Evolutionary conservation across 106 monocot genomes (phyloP), one percentile per base, ranked within the genome.

Genomic region (Allium sativum): DNA sequence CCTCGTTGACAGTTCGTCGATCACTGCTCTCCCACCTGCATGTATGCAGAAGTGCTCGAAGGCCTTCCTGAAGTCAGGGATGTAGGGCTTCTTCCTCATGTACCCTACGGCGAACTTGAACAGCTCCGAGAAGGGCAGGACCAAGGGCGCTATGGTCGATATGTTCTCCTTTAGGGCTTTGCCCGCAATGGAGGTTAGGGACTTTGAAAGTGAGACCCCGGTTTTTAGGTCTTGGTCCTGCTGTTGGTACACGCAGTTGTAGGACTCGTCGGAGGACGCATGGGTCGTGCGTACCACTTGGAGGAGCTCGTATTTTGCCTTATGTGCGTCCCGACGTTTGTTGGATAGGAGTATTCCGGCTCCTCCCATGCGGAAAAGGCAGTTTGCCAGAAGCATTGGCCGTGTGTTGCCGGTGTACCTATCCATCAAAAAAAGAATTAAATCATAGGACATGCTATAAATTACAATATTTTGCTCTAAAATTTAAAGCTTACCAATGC

Each of bases 11-110:
- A 95, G 81, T 74, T 86, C 85, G 68, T 90, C 86, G 8, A 95
- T 86, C 65, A 94, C 94, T 4, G 61, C 59, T 61, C 81, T 88
- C 77, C 94, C 85, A 1, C 83, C 89, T 0, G 94, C 86, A 70
- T 95, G 95, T 56, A 90, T 74, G 81, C 95, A 95, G 71, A 90
- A 87, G 72, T 95, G 95, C 72, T 95, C 86, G 81, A 95, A 95
- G 9, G 95, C 95, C 21, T 82, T 78, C 68, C 86, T 83, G 79
- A 84, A 95, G 67, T 95, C 81, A 0, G 95, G 86, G 44, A 90
- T 84, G 86, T 94, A 94, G 11, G 80, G 93, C 48, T 64, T 64
- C 58, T 42, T 59, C 58, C n/a, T 59, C 15, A 59, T 9, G 58
- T 59, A 42, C 7, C 41, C 41, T 4, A 59, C 12, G 10, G 41